phyloP scores from a whole-genome alignment of 306 rosid genomes.

The Pterocarpus macrocarpus region DNA sequence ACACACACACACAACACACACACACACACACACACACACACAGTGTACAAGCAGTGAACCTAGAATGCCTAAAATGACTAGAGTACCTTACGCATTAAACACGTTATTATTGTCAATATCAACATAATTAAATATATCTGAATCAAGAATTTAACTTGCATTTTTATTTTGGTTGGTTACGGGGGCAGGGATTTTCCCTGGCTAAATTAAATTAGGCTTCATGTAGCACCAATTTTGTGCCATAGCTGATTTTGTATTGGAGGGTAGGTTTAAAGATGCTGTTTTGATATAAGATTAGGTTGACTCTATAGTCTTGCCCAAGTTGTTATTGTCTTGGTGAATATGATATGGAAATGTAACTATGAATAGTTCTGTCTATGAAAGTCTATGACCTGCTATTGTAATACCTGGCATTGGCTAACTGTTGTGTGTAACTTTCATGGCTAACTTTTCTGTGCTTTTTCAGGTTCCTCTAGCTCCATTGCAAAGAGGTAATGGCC shows the following conservation, averaged over 20 bases:
- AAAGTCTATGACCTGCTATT: neutral
- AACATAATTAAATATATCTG: too few relatives aligned
- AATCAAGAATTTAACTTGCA: neutral
- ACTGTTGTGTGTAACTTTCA: neutral
- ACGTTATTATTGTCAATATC: too few relatives aligned
- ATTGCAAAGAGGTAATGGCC: conserved; percentile 69
- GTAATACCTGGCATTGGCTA: conserved; percentile 12
- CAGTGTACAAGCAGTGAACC: too few relatives aligned
- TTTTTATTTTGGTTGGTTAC: neutral
- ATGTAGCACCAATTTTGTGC: neutral
- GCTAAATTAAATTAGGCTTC: neutral
- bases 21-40: too few relatives aligned
- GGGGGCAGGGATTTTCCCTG: neutral
- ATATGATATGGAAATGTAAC: neutral
- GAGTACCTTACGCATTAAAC: too few relatives aligned
- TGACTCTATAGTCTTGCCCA: neutral
- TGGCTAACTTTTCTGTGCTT: conserved; percentile 45
- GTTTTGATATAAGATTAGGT: conserved; percentile 4
- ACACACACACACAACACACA: too few relatives aligned
- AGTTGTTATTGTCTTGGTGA: neutral
- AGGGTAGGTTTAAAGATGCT: conserved; percentile 6
- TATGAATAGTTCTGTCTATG: neutral
- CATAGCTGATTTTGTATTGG: neutral
- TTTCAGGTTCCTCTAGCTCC: conserved; percentile 92
- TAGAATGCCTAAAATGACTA: too few relatives aligned